Percentiles rank a stretch among this genome's conserved stretches.
Conservation (phyloP, 768 basidiomycete genomes). For the Boletus vinaceobasis region DNA sequence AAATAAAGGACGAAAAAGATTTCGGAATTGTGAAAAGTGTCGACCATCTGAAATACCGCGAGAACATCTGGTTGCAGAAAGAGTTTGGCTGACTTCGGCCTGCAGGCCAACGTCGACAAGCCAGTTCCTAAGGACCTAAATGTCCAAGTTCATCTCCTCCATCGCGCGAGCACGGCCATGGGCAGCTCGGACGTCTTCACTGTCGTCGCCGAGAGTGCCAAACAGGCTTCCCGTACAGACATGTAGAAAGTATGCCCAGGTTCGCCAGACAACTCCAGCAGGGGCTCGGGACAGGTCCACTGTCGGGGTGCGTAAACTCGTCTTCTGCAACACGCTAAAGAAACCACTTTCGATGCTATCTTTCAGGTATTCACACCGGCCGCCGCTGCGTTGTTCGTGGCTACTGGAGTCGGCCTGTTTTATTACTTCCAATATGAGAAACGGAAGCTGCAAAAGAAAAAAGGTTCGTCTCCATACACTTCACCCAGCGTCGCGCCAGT, state of each 20-base stretch:
- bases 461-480: slow-evolving; percentile 47
- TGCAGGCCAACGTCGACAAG: background rate
- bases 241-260: slow-evolving; percentile 16
- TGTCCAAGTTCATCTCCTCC: slow-evolving; percentile 22
- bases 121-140: slow-evolving; percentile 10
- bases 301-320: slow-evolving; percentile 29
- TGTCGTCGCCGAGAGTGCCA: background rate
- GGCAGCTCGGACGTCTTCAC: slow-evolving; percentile 3
- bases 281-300: slow-evolving; percentile 34
- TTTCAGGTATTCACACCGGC: slow-evolving; percentile 86
- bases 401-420: slow-evolving; percentile 76
- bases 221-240: background rate
- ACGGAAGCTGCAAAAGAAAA: slow-evolving; percentile 66
- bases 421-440: slow-evolving; percentile 92
- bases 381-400: slow-evolving; percentile 80
- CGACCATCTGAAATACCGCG: background rate
- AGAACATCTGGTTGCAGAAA: background rate
- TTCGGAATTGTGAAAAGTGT: background rate
- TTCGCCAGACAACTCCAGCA: slow-evolving; percentile 17
- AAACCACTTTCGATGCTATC: background rate
- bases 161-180: slow-evolving; percentile 18
- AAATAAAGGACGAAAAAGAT: background rate
- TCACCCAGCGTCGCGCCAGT: background rate
- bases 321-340: background rate
- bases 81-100: background rate